These are phyloP conservation scores for Barnettozyma siamensis DNA, from an alignment of 805 yeast genomes.

Conservation along the genomic window DNA sequence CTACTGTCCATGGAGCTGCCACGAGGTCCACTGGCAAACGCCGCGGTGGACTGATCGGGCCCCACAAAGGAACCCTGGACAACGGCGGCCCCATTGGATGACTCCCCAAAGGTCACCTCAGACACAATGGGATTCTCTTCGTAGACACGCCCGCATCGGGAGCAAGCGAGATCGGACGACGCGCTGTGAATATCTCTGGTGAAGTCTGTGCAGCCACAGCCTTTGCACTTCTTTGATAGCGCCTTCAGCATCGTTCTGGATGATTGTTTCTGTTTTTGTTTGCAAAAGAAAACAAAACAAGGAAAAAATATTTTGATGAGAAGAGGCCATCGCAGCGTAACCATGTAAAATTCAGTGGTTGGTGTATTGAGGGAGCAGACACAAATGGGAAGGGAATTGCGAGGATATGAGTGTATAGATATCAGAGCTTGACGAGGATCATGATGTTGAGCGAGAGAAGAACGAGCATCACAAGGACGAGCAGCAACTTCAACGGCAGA, in stretches of 20 bases:
- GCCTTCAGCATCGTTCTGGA: constrained; percentile 1
- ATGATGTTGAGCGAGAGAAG: constrained; percentile 2
- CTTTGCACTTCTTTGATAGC: constrained; percentile 29
- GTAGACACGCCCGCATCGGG: constrained; percentile 76
- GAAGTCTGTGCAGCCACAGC: constrained; percentile 50
- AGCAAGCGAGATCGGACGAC: constrained; percentile 76
- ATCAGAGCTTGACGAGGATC: background rate
- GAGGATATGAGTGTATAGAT: no score
- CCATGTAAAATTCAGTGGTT: no score
- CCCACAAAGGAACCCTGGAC: constrained; percentile 94
- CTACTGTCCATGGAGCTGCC: constrained; percentile 77
- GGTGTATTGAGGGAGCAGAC: no score
- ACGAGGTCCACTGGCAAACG: constrained; percentile 57
- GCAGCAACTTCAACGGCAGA: constrained; percentile 12
- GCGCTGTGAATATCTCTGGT: constrained; percentile 49
- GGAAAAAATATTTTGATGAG: background rate
- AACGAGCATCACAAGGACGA: background rate
- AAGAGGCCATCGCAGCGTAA: background rate
- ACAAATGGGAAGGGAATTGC: no score
- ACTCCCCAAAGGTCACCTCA: constrained; percentile 91
- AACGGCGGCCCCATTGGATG: constrained; percentile 88
- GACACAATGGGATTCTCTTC: constrained; percentile 94
- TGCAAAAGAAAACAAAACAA: constrained; percentile 1
- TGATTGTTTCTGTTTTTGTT: background rate
- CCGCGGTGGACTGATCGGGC: constrained; percentile 75